These are phyloP conservation scores for Trichoderma citrinoviride DNA, from an alignment of 2,329 filamentous ascomycete species.

Conservation along the genomic window DNA sequence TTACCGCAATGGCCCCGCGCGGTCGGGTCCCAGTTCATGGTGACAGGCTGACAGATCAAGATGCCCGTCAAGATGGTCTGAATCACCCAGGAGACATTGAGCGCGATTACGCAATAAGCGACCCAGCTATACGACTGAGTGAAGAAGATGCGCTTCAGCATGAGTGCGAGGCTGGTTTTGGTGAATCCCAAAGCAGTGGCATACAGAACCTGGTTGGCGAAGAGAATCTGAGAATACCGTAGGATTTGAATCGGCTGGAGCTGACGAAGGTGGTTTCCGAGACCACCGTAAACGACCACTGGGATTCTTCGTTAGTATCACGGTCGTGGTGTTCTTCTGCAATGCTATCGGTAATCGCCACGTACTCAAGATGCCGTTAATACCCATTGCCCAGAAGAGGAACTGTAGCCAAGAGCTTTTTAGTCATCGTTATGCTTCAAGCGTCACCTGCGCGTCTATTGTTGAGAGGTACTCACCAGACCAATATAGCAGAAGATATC, in stretches of 20 bases:
- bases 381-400: conserved; percentile 22
- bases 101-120: conserved; percentile 22
- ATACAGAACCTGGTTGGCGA: conserved; percentile 26
- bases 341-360: neutral
- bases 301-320: neutral
- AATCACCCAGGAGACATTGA: conserved; percentile 25
- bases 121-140: conserved; percentile 21
- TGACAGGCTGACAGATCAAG: conserved; percentile 23
- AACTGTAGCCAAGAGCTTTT: conserved; percentile 10
- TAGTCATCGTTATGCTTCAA: neutral
- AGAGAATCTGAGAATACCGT: conserved; percentile 23
- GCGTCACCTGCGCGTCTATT: neutral
- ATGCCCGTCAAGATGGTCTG: conserved; percentile 26
- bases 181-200: conserved; percentile 24
- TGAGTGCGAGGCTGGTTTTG: conserved; percentile 27
- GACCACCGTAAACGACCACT: conserved; percentile 27
- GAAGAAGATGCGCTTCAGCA: conserved; percentile 28
- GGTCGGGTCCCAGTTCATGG: conserved; percentile 24
- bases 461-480: conserved; percentile 16
- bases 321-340: neutral
- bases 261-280: conserved; percentile 23
- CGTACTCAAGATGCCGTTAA: conserved; percentile 24
- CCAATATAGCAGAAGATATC: conserved; percentile 25
- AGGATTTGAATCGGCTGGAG: conserved; percentile 19
- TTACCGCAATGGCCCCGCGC: conserved; percentile 23